phyloP scores from a whole-genome alignment of 495 filamentous ascomycete genomes.

The Podospora bellae-mahoneyi region DNA sequence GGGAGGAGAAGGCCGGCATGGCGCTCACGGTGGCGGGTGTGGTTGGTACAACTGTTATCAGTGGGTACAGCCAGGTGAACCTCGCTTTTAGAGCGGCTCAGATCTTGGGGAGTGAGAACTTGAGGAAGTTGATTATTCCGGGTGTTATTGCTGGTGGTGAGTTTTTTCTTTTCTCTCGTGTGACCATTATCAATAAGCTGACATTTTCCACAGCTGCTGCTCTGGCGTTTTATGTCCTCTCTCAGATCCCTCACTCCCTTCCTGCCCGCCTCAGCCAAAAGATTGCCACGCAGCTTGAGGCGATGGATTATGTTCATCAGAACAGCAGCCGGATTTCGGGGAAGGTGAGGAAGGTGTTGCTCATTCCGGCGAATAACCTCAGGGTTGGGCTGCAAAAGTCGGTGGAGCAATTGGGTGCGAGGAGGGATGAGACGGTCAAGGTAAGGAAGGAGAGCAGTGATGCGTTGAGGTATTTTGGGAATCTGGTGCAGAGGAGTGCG shows the following conservation, averaged over 20 bases:
- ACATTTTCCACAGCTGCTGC: constrained; percentile 56
- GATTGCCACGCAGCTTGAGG: constrained; percentile 69
- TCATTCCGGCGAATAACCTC: constrained; percentile 77
- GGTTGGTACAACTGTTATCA: constrained; percentile 73
- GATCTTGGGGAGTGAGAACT: constrained; percentile 77
- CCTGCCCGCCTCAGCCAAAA: constrained; percentile 83
- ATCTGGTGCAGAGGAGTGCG: constrained; percentile 71
- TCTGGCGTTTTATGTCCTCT: constrained; percentile 72
- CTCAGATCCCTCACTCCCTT: constrained; percentile 81
- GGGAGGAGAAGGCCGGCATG: constrained; percentile 91
- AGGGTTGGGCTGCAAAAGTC: constrained; percentile 73
- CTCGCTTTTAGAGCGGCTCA: constrained; percentile 75
- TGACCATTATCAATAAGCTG: neutral
- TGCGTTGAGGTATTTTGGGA: constrained; percentile 81
- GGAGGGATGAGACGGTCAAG: constrained; percentile 76
- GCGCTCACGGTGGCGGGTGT: constrained; percentile 90
- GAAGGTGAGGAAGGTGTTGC: constrained; percentile 82
- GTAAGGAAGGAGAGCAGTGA: constrained; percentile 68
- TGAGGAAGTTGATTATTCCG: constrained; percentile 78
- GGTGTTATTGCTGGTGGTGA: constrained; percentile 73
- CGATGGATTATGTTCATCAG: constrained; percentile 86
- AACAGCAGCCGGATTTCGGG: constrained; percentile 79
- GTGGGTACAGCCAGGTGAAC: constrained; percentile 85
- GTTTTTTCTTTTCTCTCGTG: constrained; percentile 29
- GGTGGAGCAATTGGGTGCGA: constrained; percentile 73